These are phyloP conservation scores for Anthoceros angustus DNA, from an alignment of 225 moss, liverwort and hornwort genomes.

Conservation along the genomic window DNA sequence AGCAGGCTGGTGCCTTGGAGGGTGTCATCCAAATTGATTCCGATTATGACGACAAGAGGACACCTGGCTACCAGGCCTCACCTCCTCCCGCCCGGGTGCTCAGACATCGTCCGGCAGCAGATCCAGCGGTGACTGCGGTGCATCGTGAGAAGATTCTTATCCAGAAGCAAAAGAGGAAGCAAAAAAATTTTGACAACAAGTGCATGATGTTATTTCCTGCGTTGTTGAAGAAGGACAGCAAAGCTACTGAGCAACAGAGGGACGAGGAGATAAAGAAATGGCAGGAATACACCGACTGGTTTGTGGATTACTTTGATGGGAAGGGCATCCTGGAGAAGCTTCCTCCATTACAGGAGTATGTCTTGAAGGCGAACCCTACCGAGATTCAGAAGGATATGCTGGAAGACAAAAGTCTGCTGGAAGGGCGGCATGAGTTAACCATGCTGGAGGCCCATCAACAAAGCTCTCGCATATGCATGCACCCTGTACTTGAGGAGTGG, in stretches of 20 bases:
- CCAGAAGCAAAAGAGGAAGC: not conserved
- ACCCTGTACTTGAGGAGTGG: slow-evolving; percentile 37
- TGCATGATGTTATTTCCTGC: not conserved
- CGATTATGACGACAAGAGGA: not conserved
- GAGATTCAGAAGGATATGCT: slow-evolving; percentile 44
- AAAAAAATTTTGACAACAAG: not conserved
- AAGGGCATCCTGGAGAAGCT: slow-evolving; percentile 44
- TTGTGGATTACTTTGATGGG: slow-evolving; percentile 81
- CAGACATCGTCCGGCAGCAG: not conserved
- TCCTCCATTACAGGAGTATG: slow-evolving; percentile 80
- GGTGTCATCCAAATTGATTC: not conserved
- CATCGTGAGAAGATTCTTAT: not conserved
- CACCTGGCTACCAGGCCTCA: not conserved
- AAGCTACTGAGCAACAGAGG: not conserved
- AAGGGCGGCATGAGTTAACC: slow-evolving; percentile 16
- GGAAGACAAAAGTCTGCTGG: slow-evolving; percentile 14
- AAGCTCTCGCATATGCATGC: slow-evolving; percentile 60
- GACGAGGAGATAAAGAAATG: slow-evolving; percentile 29
- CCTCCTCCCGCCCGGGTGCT: not conserved
- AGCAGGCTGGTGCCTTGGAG: not conserved
- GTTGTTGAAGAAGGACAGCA: not conserved
- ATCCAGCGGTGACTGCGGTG: not conserved
- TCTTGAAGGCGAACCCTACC: slow-evolving; percentile 60
- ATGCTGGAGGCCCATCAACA: slow-evolving; percentile 61
- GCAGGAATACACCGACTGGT: slow-evolving; percentile 49